A percentile compares a stretch with the other conserved stretches of the same genome.
Evolutionary conservation across 352 stramenopile genomes (phyloP).

Genomic region (Phytophthora nicotianae): DNA sequence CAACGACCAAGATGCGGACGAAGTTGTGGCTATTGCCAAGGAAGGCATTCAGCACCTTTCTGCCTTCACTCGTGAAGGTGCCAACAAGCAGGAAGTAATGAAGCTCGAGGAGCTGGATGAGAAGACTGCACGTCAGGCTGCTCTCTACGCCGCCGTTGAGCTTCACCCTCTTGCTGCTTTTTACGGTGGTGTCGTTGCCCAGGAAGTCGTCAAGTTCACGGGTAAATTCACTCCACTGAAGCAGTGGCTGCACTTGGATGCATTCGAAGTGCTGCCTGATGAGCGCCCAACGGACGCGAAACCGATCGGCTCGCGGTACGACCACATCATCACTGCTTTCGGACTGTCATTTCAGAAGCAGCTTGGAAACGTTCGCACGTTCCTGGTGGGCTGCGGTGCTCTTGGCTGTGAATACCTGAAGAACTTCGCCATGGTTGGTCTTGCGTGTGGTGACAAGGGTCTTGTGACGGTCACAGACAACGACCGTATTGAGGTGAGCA

Average conservation of each 20-base stretch:
- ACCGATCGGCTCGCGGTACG: conserved; percentile 74
- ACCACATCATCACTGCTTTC: conserved; percentile 79
- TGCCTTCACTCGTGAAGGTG: conserved; percentile 50
- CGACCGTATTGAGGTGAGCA: conserved; percentile 89
- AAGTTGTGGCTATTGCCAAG: conserved; percentile 76
- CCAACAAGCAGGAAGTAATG: conserved; percentile 56
- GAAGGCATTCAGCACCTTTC: conserved; percentile 70
- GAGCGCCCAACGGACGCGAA: conserved; percentile 56
- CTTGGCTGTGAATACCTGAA: conserved; percentile 88
- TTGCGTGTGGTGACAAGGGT: conserved; percentile 78
- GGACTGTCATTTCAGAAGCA: conserved; percentile 74
- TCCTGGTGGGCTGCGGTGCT: conserved; percentile 82
- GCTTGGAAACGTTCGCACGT: conserved; percentile 74
- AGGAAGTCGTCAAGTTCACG: conserved; percentile 91
- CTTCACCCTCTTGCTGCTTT: conserved; percentile 85
- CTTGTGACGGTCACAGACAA: conserved; percentile 87
- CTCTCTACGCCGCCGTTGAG: conserved; percentile 66
- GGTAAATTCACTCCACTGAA: conserved; percentile 87
- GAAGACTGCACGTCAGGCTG: conserved; percentile 59
- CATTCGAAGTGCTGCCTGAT: conserved; percentile 79
- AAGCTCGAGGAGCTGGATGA: conserved; percentile 77
- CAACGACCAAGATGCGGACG: conserved; percentile 61
- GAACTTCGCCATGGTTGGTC: conserved; percentile 86
- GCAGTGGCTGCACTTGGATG: conserved; percentile 87
- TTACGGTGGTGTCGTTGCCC: conserved; percentile 80